Percentiles rank a stretch among this genome's conserved stretches.
These are phyloP conservation scores for Zygosaccharomyces pseudorouxii DNA, from an alignment of 805 yeast genomes.

Conservation along the genomic window DNA sequence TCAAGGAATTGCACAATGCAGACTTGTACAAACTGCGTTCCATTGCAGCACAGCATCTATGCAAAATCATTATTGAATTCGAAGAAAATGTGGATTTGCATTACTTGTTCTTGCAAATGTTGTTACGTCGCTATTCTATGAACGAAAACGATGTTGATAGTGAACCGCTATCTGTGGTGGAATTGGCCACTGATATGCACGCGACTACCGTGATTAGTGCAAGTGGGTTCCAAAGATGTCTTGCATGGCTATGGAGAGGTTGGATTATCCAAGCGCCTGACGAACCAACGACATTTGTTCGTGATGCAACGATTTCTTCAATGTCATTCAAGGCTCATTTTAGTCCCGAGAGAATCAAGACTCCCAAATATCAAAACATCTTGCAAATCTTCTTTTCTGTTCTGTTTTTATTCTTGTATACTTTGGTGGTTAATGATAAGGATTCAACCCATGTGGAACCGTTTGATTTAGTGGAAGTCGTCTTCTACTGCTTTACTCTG, in stretches of 20 bases:
- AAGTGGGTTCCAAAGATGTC: conserved; percentile 78
- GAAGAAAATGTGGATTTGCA: conserved; percentile 46
- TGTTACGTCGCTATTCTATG: conserved; percentile 70
- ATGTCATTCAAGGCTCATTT: conserved; percentile 58
- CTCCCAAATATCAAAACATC: conserved; percentile 77
- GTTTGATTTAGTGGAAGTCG: conserved; percentile 46
- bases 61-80: conserved; percentile 62
- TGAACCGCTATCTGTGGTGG: conserved; percentile 69
- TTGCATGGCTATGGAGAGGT: conserved; percentile 90
- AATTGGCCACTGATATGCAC: conserved; percentile 82
- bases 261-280: conserved; percentile 76
- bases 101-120: conserved; percentile 60
- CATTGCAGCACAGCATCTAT: conserved; percentile 67
- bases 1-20: conserved; percentile 60
- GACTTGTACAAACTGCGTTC: conserved; percentile 58
- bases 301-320: conserved; percentile 57
- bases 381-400: conserved; percentile 66
- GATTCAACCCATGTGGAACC: conserved; percentile 32
- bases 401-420: conserved; percentile 55
- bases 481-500: conserved; percentile 60
- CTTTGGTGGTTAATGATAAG: conserved; percentile 60
- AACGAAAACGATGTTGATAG: conserved; percentile 58
- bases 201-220: conserved; percentile 72
- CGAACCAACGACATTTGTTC: conserved; percentile 64
- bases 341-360: conserved; percentile 76